phyloP scores from a whole-genome alignment of 352 stramenopile genomes.

The Lagenidium sp. region DNA sequence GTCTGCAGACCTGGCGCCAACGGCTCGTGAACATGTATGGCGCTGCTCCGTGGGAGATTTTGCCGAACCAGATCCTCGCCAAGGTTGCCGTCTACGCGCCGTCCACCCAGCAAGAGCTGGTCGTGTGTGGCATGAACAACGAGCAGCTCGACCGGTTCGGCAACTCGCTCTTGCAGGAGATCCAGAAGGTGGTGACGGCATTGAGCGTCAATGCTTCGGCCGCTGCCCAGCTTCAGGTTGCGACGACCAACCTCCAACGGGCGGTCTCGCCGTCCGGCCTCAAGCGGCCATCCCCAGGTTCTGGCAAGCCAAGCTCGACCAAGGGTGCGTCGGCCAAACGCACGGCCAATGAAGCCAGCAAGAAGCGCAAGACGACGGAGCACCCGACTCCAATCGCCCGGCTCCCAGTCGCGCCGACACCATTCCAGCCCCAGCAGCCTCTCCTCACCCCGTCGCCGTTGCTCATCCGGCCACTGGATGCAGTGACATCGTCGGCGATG shows the following conservation, averaged over 20 bases:
- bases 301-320: not conserved
- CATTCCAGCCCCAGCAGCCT: not conserved
- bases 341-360: slow-evolving; percentile 3
- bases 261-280: not conserved
- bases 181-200: slow-evolving; percentile 24
- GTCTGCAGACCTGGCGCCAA: slow-evolving; percentile 69
- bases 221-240: slow-evolving; percentile 6
- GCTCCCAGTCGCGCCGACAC: not conserved
- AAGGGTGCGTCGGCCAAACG: not conserved
- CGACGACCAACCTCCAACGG: not conserved
- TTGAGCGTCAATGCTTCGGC: slow-evolving; percentile 9
- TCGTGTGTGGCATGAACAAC: slow-evolving; percentile 32
- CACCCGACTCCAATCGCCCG: too few relatives aligned
- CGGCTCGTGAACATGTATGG: slow-evolving; percentile 71
- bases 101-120: slow-evolving; percentile 41
- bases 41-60: slow-evolving; percentile 58
- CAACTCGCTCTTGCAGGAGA: slow-evolving; percentile 48
- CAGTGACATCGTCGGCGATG: slow-evolving; percentile 1
- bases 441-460: slow-evolving; percentile 28
- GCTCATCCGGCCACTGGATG: slow-evolving; percentile 22
- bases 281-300: slow-evolving; percentile 4
- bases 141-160: slow-evolving; percentile 48
- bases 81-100: slow-evolving; percentile 59
- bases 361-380: slow-evolving; percentile 16
- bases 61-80: slow-evolving; percentile 62